Conservation (phyloP, 495 filamentous ascomycete genomes). For the Podospora bellae-mahoneyi region DNA sequence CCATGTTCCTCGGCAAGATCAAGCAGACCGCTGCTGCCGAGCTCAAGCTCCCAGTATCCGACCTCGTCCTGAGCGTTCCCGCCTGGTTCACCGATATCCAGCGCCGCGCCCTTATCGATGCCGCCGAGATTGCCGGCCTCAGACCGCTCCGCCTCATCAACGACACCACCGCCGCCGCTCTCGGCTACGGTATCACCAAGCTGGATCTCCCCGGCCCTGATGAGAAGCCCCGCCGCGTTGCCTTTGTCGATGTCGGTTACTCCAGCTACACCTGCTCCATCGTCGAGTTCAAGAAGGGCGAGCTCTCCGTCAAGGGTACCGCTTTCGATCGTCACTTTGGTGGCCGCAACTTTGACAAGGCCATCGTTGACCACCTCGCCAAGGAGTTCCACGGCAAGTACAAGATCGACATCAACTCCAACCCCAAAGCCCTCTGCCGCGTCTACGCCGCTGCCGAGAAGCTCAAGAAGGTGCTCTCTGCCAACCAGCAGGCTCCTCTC, state of each 20-base stretch:
- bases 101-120: conserved; percentile 83
- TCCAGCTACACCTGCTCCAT: conserved; percentile 92
- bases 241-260: conserved; percentile 94
- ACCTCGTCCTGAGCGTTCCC: conserved; percentile 90
- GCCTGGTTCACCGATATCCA: conserved; percentile 97
- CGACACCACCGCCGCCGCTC: conserved; percentile 93
- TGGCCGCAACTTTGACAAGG: conserved; percentile 95
- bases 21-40: conserved; percentile 83
- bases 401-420: conserved; percentile 83
- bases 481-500: conserved; percentile 88
- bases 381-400: conserved; percentile 92
- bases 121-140: conserved; percentile 89
- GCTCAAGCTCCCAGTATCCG: conserved; percentile 87
- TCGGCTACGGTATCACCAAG: conserved; percentile 98
- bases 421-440: conserved; percentile 84
- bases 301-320: conserved; percentile 90
- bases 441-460: conserved; percentile 89
- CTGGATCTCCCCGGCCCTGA: conserved; percentile 81
- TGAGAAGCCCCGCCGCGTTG: conserved; percentile 89
- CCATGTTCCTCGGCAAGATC: conserved; percentile 94
- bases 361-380: conserved; percentile 88
- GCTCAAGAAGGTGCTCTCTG: conserved; percentile 97
- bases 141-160: conserved; percentile 94
- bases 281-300: conserved; percentile 96
- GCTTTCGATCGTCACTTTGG: conserved; percentile 94